Percentiles rank a stretch among this genome's conserved stretches.
These are phyloP conservation scores for Nematodospora anomalae DNA, from an alignment of 1,139 yeast genomes.

Conservation along the genomic window DNA sequence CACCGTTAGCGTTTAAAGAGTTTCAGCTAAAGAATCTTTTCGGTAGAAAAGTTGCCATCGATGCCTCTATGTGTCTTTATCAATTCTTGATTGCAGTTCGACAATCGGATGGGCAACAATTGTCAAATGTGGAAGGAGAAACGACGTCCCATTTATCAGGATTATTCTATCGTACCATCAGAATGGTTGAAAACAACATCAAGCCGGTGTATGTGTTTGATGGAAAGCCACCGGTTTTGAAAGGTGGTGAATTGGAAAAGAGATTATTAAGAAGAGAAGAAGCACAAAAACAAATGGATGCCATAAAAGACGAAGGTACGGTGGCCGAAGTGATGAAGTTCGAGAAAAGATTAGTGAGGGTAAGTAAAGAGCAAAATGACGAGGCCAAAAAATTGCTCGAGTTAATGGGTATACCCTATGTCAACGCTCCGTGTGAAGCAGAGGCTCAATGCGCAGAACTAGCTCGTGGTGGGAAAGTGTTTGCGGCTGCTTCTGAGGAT, in stretches of 20 bases:
- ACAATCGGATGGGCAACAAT: slow-evolving; percentile 94
- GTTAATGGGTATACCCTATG: slow-evolving; percentile 93
- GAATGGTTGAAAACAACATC: slow-evolving; percentile 87
- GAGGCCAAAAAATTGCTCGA: slow-evolving; percentile 81
- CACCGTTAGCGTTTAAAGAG: slow-evolving; percentile 77
- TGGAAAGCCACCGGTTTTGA: slow-evolving; percentile 90
- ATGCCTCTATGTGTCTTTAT: slow-evolving; percentile 87
- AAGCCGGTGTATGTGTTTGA: slow-evolving; percentile 97
- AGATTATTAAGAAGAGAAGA: slow-evolving; percentile 79
- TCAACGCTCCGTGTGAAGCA: slow-evolving; percentile 96
- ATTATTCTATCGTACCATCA: slow-evolving; percentile 85
- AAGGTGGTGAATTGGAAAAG: slow-evolving; percentile 90
- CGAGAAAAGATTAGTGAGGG: slow-evolving; percentile 87
- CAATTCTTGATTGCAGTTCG: slow-evolving; percentile 95
- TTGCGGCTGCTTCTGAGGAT: slow-evolving; percentile 98
- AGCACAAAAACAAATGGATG: slow-evolving; percentile 73
- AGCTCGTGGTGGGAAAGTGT: slow-evolving; percentile 85
- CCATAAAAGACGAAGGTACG: slow-evolving; percentile 75
- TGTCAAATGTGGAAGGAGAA: slow-evolving; percentile 85
- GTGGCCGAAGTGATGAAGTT: slow-evolving; percentile 72
- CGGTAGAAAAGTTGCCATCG: slow-evolving; percentile 94
- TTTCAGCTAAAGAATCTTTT: slow-evolving; percentile 82
- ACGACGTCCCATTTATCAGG: slow-evolving; percentile 97
- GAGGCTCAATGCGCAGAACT: slow-evolving; percentile 97
- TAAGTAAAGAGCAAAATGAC: slow-evolving; percentile 85